Evolutionary conservation across 1,284 basidiomycete genomes (phyloP).

Genomic region (Ganoderma meredithae): DNA sequence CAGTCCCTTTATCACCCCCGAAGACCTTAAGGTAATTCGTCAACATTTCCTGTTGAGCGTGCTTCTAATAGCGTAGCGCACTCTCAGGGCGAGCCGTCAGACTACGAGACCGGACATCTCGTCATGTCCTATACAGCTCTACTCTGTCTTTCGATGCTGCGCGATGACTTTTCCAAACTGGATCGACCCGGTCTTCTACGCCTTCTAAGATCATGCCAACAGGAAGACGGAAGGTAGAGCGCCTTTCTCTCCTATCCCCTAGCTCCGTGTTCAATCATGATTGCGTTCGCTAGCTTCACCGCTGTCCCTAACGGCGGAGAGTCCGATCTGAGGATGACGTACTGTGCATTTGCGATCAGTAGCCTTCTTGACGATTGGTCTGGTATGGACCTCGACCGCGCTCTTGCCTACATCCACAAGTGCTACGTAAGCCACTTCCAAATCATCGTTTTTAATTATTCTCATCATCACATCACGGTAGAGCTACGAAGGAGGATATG

Average conservation of each 20-base stretch:
- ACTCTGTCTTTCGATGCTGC: conserved; percentile 79
- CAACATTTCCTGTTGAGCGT: neutral
- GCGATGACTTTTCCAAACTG: conserved; percentile 78
- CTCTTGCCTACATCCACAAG: conserved; percentile 66
- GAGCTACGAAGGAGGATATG: conserved; percentile 95
- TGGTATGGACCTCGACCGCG: conserved; percentile 67
- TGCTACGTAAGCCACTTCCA: conserved; percentile 68
- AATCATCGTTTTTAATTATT: neutral
- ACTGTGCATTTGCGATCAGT: conserved; percentile 88
- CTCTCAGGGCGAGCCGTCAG: conserved; percentile 41
- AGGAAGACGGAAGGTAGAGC: conserved; percentile 80
- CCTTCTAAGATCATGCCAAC: conserved; percentile 79
- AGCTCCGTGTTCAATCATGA: neutral
- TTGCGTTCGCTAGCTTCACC: conserved; percentile 66
- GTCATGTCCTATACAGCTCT: conserved; percentile 94
- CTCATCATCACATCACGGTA: conserved; percentile 41
- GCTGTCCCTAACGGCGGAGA: conserved; percentile 72
- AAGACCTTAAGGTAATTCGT: conserved; percentile 35
- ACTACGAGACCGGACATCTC: conserved; percentile 79
- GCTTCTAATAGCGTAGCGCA: neutral
- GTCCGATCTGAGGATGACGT: conserved; percentile 83
- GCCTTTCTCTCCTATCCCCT: neutral
- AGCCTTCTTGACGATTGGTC: conserved; percentile 83
- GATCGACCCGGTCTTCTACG: conserved; percentile 67
- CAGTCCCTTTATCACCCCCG: conserved; percentile 68